Conservation (phyloP, 371 early-diverging fungal species). For the Apophysomyces ossiformis region DNA sequence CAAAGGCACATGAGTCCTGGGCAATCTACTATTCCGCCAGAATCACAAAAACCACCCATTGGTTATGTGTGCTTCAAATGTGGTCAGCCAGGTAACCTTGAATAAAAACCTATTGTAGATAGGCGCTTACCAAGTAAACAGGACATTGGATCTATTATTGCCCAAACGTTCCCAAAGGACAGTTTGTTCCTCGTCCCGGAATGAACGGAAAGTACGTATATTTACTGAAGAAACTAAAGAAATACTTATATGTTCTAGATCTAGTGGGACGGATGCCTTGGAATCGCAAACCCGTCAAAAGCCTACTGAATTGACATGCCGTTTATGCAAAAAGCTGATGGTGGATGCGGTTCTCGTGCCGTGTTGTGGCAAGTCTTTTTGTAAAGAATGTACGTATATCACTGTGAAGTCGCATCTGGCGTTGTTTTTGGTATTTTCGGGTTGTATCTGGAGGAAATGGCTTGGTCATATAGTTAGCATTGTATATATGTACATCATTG, state of each 20-base stretch:
- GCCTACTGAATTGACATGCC: slow-evolving; percentile 71
- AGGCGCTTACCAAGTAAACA: background rate
- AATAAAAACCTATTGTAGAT: too few species aligned
- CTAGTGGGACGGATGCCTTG: background rate
- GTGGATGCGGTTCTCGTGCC: slow-evolving; percentile 80
- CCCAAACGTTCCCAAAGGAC: slow-evolving; percentile 55
- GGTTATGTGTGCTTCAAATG: slow-evolving; percentile 59
- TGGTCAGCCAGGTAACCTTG: slow-evolving; percentile 43
- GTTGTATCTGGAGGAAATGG: slow-evolving; percentile 6
- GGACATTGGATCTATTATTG: slow-evolving; percentile 63
- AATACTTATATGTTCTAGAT: background rate
- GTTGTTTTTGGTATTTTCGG: slow-evolving; percentile 9
- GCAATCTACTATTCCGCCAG: slow-evolving; percentile 46
- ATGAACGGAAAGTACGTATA: slow-evolving; percentile 32
- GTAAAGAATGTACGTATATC: slow-evolving; percentile 79
- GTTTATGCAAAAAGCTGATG: slow-evolving; percentile 76
- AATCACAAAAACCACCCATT: slow-evolving; percentile 50
- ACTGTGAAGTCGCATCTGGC: background rate
- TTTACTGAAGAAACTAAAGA: background rate
- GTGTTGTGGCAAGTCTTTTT: slow-evolving; percentile 88
- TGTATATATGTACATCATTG: slow-evolving; percentile 11
- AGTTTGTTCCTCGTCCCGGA: slow-evolving; percentile 45
- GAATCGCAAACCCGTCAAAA: slow-evolving; percentile 19
- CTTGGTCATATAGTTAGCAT: slow-evolving; percentile 9
- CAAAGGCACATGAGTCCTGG: slow-evolving; percentile 33